Base-by-base conservation (phyloP, 176 grass and related monocot genomes). In the Avena insularis region DNA sequence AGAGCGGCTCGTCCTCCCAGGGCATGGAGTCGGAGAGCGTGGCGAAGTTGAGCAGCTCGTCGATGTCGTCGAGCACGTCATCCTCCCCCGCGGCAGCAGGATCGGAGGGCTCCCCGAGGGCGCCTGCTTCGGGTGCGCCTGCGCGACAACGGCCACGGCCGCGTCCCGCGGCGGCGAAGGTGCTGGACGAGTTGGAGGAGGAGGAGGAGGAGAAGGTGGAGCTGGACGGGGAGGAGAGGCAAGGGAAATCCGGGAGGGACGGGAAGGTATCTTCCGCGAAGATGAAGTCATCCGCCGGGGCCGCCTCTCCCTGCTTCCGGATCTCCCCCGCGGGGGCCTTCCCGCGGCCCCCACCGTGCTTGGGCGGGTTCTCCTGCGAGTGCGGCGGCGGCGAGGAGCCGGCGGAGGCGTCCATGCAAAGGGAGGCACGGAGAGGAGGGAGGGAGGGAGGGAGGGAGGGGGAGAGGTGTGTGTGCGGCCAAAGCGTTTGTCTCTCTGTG, bases 211-310 rank as follows among this genome's bases (percentile, higher is more conserved):
- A 93, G 54, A 85, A 89, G 6, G 43, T 64, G 16, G 96, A 90
- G 14, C 83, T 85, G 23, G 91, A 88, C 60, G 90, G 93, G 6
- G 92, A 95, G 2, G 90, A 92, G 27, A 95, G 86, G 84, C 90
- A 94, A 5, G 86, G 88, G 84, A 98, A 98, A 65, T 95, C 87
- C 4, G 90, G 93, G 14, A 98, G 90, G 8, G 71, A 75, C 3
- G 93, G 84, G 49, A 98, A 98, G 46, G 92, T 87, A 73, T 95
- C 93, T 17, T 94, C 88, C 3, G 86, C 88, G 86, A 98, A 92
- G 19, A 92, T 71, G 80, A 98, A 89, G 50, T 94, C 96, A 7
- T 94, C 90, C 14, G 40, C 91, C 65, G 27, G 13, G 5, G 63
- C 25, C 27, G 85, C 87, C 25, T 84, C 83, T 7, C 81, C 84